Percentiles rank a stretch among this genome's conserved stretches.
Conservation (phyloP, 108 stramenopile genomes). For the Discostella pseudostelligera region DNA sequence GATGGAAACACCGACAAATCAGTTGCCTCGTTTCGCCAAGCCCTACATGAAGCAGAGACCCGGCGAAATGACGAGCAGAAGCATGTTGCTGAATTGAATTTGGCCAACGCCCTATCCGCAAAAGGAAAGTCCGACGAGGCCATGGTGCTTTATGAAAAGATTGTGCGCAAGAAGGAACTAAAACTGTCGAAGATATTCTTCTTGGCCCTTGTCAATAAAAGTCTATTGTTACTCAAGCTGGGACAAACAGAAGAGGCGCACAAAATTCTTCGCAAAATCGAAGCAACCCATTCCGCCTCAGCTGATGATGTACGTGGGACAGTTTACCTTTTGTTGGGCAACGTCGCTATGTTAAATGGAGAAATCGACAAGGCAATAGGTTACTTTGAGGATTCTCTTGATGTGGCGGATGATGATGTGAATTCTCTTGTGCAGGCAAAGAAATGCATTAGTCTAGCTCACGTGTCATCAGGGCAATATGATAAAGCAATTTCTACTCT, state of each 20-base stretch:
- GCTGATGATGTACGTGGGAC: conserved; percentile 33
- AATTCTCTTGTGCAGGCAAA: conserved; percentile 21
- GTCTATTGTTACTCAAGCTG: conserved; percentile 20
- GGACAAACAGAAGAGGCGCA: conserved; percentile 30
- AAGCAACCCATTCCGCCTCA: conserved; percentile 9
- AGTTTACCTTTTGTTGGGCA: conserved; percentile 22
- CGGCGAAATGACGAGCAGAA: conserved; percentile 5
- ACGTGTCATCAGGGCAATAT: conserved; percentile 17
- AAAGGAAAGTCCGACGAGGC: conserved; percentile 23
- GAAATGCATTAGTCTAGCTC: conserved; percentile 29
- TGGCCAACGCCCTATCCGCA: conserved; percentile 32
- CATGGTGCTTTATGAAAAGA: conserved; percentile 19
- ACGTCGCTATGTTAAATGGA: conserved; percentile 17
- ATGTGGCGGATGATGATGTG: conserved; percentile 13
- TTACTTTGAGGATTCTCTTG: conserved; percentile 29
- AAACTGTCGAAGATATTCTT: conserved; percentile 25
- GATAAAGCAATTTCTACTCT: conserved; percentile 28
- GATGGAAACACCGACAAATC: conserved; percentile 26
- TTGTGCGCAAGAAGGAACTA: conserved; percentile 9
- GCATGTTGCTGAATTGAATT: conserved; percentile 21
- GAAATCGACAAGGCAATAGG: conserved; percentile 16
- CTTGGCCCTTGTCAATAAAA: conserved; percentile 37
- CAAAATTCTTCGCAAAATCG: conserved; percentile 25
- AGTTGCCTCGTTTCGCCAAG: conserved; percentile 24
- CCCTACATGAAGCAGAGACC: conserved; percentile 21